Conservation (phyloP, 2,329 filamentous ascomycete genomes). For the Aspergillus pseudoterreus region DNA sequence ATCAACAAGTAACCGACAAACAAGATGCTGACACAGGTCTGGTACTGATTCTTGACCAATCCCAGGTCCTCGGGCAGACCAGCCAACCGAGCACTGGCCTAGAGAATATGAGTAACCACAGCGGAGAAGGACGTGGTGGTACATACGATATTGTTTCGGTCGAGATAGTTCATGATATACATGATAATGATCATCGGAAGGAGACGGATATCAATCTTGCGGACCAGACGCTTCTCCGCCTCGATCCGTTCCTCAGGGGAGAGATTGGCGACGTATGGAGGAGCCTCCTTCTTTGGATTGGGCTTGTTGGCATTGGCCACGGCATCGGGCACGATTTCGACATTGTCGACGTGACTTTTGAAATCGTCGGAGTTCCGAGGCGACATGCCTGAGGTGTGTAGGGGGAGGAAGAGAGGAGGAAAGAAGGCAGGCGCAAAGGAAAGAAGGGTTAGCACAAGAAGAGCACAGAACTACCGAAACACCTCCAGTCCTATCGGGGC, state of each 20-base stretch:
- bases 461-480: not conserved
- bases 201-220: slow-evolving; percentile 67
- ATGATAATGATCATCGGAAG: slow-evolving; percentile 69
- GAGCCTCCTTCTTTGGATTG: slow-evolving; percentile 26
- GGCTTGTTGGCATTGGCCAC: slow-evolving; percentile 24
- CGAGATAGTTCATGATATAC: slow-evolving; percentile 73
- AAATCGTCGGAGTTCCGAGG: slow-evolving; percentile 13
- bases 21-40: slow-evolving; percentile 44
- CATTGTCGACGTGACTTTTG: slow-evolving; percentile 22
- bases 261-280: slow-evolving; percentile 39
- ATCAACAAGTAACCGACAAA: slow-evolving; percentile 62
- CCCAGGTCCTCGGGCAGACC: slow-evolving; percentile 48
- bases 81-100: slow-evolving; percentile 38
- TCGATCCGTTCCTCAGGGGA: slow-evolving; percentile 49
- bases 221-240: slow-evolving; percentile 58
- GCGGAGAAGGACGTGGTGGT: not conserved
- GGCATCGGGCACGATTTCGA: slow-evolving; percentile 16
- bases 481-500: not conserved
- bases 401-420: not conserved
- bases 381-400: slow-evolving; percentile 13
- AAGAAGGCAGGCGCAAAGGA: not conserved
- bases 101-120: not conserved
- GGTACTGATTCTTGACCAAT: slow-evolving; percentile 40
- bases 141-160: slow-evolving; percentile 57
- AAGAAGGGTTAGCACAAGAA: not conserved